Evolutionary conservation across 495 filamentous ascomycete genomes (phyloP), one percentile per base, ranked within the genome.

Genomic region (Lichenothelia convexa): DNA sequence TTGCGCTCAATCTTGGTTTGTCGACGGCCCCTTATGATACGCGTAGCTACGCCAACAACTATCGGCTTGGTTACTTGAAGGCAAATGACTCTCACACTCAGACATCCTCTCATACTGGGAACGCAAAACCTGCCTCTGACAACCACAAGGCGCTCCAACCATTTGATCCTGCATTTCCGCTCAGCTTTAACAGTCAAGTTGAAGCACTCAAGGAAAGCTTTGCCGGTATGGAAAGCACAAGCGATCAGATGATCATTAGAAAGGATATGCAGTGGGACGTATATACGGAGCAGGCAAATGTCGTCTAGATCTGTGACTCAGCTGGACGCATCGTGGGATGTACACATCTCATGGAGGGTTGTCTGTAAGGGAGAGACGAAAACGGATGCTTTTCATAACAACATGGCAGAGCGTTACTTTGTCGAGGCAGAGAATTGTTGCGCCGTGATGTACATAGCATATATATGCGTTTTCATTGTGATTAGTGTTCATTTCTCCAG

Each of bases 161-260:
- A 8, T 7, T 8, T 7, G 8, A 27, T 8, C 7, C 13, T 27
- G 13, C 7, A 13, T 8, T 8, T 13, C 7, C 24, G 24, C 7
- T 13, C 24, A 27, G 13, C 24, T 8, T 27, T 13, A 8, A 27
- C 24, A 7, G 13, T 13, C 8, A 27, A 13, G 13, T 8, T 27
- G 24, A 27, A 7, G 8, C 24, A 13, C 24, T 13, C 7, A 27
- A 13, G 24, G 24, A 27, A 27, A 13, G 13, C 24, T 7, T 13
- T 7, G 13, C 8, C 24, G 13, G 7, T 13, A 27, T 13, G 8
- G 13, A 13, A 7, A 13, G 24, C 24, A 27, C 7, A 7, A 8
- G 8, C 8, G 36, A 44, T 13, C 36, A 44, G 20, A 7, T 44
- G 36, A 44, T 44, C 30, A 44, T 44, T 12, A 2, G 41, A n/a